phyloP scores from a whole-genome alignment of 352 stramenopile genomes.

The Aphanomyces astaci region DNA sequence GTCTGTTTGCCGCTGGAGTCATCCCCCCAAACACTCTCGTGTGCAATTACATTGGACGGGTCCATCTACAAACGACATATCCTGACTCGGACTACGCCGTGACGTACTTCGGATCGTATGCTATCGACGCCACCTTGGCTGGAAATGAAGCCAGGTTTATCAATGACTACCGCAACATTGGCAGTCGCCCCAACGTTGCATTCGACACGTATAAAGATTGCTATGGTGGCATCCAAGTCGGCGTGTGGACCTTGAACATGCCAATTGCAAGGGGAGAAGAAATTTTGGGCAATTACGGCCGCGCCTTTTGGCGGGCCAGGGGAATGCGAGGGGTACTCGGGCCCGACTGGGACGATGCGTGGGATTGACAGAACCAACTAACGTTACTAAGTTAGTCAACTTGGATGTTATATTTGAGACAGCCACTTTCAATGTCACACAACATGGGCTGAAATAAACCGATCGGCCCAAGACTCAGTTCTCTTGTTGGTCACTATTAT shows the following conservation, averaged over 20 bases:
- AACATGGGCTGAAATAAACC: too few relatives aligned
- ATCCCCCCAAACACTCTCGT: conserved; percentile 7
- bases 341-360: conserved; percentile 13
- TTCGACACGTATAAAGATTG: conserved; percentile 11
- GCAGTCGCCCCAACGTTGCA: conserved; percentile 6
- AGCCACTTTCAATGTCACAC: too few relatives aligned
- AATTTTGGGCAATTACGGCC: conserved; percentile 17
- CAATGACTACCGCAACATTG: conserved; percentile 21
- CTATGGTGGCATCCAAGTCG: not conserved
- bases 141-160: conserved; percentile 19
- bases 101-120: conserved; percentile 11
- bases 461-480: too few relatives aligned
- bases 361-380: not conserved
- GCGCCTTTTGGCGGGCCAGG: conserved; percentile 5
- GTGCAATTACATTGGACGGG: conserved; percentile 13
- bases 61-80: conserved; percentile 7
- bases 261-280: conserved; percentile 10
- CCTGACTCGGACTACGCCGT: conserved; percentile 18
- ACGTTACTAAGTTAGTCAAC: too few relatives aligned
- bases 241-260: conserved; percentile 2
- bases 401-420: too few relatives aligned
- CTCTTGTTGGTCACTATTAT: too few relatives aligned
- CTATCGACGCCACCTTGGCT: conserved; percentile 1
- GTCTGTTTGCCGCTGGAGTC: not conserved
- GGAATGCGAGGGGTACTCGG: conserved; percentile 2